phyloP scores from a whole-genome alignment of 148 eudicot species.

The Mesembryanthemum crystallinum region DNA sequence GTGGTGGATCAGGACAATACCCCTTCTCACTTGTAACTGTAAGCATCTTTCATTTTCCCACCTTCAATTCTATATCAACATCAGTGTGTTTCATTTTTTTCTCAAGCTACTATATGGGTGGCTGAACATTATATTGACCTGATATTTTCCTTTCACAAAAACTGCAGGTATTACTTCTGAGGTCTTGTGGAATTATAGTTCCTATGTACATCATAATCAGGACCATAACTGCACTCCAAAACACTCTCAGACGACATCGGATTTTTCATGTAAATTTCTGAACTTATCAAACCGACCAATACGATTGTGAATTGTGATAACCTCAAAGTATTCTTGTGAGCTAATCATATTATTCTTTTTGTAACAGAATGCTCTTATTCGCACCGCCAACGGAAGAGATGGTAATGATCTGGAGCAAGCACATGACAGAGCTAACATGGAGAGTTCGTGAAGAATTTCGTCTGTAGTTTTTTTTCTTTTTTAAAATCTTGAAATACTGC shows the following conservation, averaged over 20 bases:
- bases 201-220: constrained; percentile 71
- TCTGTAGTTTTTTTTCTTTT: background rate
- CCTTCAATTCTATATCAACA: background rate
- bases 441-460: background rate
- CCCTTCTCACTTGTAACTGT: constrained; percentile 78
- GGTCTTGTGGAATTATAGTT: constrained; percentile 59
- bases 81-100: background rate
- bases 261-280: constrained; percentile 32
- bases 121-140: background rate
- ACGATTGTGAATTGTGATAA: background rate
- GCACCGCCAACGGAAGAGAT: constrained; percentile 11
- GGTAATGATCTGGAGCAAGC: constrained; percentile 13
- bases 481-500: background rate
- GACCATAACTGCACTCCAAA: constrained; percentile 45
- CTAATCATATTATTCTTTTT: background rate
- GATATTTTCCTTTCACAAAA: background rate
- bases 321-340: background rate
- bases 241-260: constrained; percentile 42
- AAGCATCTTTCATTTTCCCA: constrained; percentile 21
- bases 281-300: background rate
- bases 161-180: constrained; percentile 55
- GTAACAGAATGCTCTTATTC: constrained; percentile 20
- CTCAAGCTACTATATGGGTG: background rate
- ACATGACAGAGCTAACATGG: constrained; percentile 4
- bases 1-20: constrained; percentile 43